Evolutionary conservation across 768 basidiomycete genomes (phyloP), one percentile per base, ranked within the genome.

Genomic region (Ephemerocybe angulata): DNA sequence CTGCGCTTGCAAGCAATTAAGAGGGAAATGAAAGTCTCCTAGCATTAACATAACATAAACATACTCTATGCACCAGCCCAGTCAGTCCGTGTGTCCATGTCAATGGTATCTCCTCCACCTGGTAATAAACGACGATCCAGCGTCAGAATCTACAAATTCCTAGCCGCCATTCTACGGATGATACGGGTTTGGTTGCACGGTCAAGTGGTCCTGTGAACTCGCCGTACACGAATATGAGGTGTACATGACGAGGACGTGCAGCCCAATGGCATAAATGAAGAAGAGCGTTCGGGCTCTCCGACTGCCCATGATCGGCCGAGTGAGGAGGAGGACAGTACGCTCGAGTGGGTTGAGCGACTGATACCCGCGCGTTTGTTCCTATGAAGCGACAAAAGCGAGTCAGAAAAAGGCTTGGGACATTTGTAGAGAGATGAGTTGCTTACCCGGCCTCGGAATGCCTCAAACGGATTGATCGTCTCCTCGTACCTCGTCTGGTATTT

Each of bases 391-490:
- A 41, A 35, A 8, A 8, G 33, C 17, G 33, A 35, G 33, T 47
- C 29, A 50, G n/a, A 21, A 37, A 8, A 33, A 24, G 42, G 38
- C 50, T 27, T 47, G 22, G n/a, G 52, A 51, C 43, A 28, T n/a
- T 30, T 33, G 19, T 24, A 7, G 27, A 38, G 49, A 22, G 12
- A 41, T 27, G 30, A 47, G 54, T 35, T 29, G 82, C 93, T 60
- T 63, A 97, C 96, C 68, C 93, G 78, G 1, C 96, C 93, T 58
- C 93, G 85, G 79, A 99, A 98, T 6, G 89, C 93, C 69, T 98
- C 95, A 66, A 99, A 99, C 0, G 97, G 96, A 65, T 99, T 98
- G 85, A 98, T 93, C 50, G 91, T 85, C 71, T 97, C 91, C 66
- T 98, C 96, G 65, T 99, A 99, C 67, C 93, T 79, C 59, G 87